Evolutionary conservation across 1,284 basidiomycete species (phyloP), one percentile per base, ranked within the genome.

Genomic region (Gastroboletus turbinatus): DNA sequence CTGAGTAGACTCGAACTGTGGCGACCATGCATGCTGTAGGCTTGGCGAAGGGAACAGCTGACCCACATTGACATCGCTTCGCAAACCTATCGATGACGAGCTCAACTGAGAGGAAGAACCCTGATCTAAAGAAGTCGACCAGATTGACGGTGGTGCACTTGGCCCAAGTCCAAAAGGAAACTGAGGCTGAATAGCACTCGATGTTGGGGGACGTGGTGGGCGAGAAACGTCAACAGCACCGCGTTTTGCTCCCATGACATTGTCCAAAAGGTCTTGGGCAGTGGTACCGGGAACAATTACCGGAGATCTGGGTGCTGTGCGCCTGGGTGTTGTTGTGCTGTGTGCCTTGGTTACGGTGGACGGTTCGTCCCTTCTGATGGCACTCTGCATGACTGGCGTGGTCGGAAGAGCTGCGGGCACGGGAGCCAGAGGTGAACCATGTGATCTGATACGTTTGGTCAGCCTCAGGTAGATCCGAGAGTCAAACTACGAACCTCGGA

Each of bases 251-350:
- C 74, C 74, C 68, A 84, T 75, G 13, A 87, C 79, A 61, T 78
- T 79, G 52, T 83, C 80, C 40, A 88, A 65, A 1, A 88, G 74
- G 62, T 88, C 85, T 63, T 83, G 77, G 1, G 85, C 87, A 7
- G 85, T 88, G 3, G 77, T 84, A 3, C 70, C 65, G 11, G 67
- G 66, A 8, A 72, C 57, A 32, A 70, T 47, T 13, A 64, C 56
- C 50, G 55, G 58, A 42, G 61, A 58, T 57, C 56, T 67, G 60
- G 58, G 66, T 56, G 44, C 62, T 42, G 53, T 32, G 30, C 57
- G 62, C 17, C 55, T 54, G 4, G 60, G 45, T 4, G 53, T 50
- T 5, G 72, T 17, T 67, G 75, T 32, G 57, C 63, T 23, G 58
- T 44, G 39, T 49, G 58, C n/a, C 61, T 63, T 25, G 30, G 42